A percentile compares a stretch with the other conserved stretches of the same genome.
These are phyloP conservation scores for Cryphonectria nitschkei DNA, from an alignment of 2,329 filamentous ascomycete species.

Conservation along the genomic window DNA sequence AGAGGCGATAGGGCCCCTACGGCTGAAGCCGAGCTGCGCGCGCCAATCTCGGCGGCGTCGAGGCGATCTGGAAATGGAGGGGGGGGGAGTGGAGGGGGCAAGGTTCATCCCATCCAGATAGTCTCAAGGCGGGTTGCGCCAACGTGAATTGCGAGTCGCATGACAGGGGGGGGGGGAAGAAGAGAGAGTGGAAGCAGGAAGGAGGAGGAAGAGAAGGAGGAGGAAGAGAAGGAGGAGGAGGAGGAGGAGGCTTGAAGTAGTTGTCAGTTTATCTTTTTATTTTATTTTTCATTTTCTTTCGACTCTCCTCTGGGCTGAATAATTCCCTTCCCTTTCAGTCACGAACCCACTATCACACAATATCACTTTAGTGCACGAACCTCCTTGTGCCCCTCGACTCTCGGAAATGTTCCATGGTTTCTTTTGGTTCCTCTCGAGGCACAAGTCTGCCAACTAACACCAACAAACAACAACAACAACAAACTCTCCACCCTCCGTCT, in stretches of 20 bases:
- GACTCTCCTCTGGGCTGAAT: too few species aligned
- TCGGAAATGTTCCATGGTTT: not conserved
- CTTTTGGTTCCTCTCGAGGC: not conserved
- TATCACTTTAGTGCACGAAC: not conserved
- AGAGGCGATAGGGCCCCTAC: not conserved
- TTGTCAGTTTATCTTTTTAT: not conserved
- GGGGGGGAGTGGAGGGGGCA: not conserved
- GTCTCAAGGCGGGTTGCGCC: not conserved
- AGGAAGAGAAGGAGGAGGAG: not conserved
- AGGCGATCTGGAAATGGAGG: not conserved
- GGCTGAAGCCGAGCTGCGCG: conserved; percentile 1
- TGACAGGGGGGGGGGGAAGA: not conserved
- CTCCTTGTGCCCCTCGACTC: not conserved
- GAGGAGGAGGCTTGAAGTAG: not conserved
- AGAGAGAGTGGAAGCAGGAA: not conserved
- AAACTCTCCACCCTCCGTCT: not conserved
- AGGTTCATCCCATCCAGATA: conserved; percentile 5
- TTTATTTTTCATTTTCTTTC: not conserved
- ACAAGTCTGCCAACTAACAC: not conserved
- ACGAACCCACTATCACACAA: not conserved
- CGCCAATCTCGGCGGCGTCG: conserved; percentile 1
- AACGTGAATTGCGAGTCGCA: not conserved
- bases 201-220: not conserved
- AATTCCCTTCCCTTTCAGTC: not conserved
- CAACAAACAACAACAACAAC: not conserved